Evolutionary conservation across 176 grass and related monocot species (phyloP).

Genomic region (Oryza glaberrima): DNA sequence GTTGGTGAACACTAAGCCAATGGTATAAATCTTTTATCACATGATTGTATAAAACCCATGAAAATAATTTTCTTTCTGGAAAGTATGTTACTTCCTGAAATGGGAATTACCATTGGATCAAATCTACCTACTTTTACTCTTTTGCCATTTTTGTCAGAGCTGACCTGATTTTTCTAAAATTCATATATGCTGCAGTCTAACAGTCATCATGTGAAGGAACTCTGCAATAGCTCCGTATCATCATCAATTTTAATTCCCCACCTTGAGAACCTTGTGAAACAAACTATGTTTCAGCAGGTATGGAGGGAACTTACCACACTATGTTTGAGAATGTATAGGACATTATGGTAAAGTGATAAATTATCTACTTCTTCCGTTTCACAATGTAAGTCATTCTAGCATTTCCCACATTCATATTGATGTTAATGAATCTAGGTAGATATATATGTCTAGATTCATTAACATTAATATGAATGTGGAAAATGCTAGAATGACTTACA

Average conservation of each 20-base stretch:
- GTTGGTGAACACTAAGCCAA: constrained; percentile 61
- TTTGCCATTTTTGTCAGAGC: constrained; percentile 4
- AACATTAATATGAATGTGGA: too few species aligned
- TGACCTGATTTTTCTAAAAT: constrained; percentile 6
- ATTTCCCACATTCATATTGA: too few species aligned
- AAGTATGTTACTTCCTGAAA: constrained; percentile 9
- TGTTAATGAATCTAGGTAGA: too few species aligned
- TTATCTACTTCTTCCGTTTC: constrained; percentile 2
- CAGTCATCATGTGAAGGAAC: constrained; percentile 67
- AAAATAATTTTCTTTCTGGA: background rate
- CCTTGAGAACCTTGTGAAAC: constrained; percentile 96
- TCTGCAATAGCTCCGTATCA: constrained; percentile 72
- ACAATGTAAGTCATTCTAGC: too few species aligned
- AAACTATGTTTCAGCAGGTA: constrained; percentile 96
- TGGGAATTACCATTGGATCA: background rate
- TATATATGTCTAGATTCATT: too few species aligned
- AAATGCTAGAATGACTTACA: too few species aligned
- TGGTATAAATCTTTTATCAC: constrained; percentile 57
- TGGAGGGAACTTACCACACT: constrained; percentile 14
- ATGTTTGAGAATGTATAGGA: constrained; percentile 19
- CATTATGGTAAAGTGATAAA: constrained; percentile 4
- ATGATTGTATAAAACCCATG: constrained; percentile 14
- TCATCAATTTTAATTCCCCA: constrained; percentile 84
- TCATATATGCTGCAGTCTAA: constrained; percentile 55
- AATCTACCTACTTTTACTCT: background rate